A percentile compares a stretch with the other conserved stretches of the same genome.
phyloP scores from a whole-genome alignment of 495 filamentous ascomycete species.

The Xylaria bambusicola region DNA sequence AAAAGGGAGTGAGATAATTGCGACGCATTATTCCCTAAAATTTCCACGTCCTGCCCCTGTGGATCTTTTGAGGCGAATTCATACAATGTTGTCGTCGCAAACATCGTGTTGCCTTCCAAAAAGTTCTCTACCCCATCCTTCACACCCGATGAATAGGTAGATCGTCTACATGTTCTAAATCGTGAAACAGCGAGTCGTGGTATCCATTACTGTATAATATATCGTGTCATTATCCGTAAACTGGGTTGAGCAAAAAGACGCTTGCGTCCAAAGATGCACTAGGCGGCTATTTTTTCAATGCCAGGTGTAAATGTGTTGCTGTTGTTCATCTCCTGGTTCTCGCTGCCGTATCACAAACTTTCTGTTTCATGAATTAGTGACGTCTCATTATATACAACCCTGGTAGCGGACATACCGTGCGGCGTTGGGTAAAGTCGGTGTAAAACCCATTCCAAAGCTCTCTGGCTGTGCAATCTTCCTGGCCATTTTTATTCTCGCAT shows the following conservation, averaged over 20 bases:
- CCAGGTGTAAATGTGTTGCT: not conserved
- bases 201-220: constrained; percentile 12
- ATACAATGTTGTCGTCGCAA: too few relatives aligned
- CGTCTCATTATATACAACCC: not conserved
- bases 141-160: not conserved
- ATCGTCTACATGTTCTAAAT: not conserved
- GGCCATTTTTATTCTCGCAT: constrained; percentile 41
- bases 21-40: too few relatives aligned
- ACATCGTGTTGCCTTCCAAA: too few relatives aligned
- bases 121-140: not conserved
- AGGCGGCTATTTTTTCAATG: not conserved
- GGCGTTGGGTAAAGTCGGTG: constrained; percentile 62
- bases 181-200: constrained; percentile 4
- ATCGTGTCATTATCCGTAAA: constrained; percentile 15
- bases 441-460: constrained; percentile 74
- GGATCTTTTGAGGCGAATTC: too few relatives aligned
- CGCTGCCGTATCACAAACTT: constrained; percentile 24
- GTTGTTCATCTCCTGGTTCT: constrained; percentile 21
- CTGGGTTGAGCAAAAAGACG: constrained; percentile 1
- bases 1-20: too few relatives aligned
- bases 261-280: not conserved
- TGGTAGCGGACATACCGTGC: constrained; percentile 53
- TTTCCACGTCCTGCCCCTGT: too few relatives aligned
- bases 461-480: constrained; percentile 60
- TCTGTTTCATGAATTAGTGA: constrained; percentile 25